Evolutionary conservation across 495 filamentous ascomycete genomes (phyloP).

Genomic region (Podospora tetraspora): DNA sequence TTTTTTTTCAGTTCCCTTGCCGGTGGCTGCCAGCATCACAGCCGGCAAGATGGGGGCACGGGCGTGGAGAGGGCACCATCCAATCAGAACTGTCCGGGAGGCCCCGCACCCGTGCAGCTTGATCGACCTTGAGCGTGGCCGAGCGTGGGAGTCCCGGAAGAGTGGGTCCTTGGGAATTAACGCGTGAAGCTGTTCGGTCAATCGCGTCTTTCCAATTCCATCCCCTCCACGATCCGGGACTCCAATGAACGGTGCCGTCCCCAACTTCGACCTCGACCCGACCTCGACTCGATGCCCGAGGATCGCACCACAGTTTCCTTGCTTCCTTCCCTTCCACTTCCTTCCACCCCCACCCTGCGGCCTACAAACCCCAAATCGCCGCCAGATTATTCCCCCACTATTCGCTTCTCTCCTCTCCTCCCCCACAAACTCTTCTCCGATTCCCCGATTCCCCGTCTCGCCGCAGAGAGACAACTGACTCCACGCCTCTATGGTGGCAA

Average conservation of each 20-base stretch:
- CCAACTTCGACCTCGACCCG: neutral
- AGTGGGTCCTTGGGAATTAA: neutral
- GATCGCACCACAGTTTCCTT: neutral
- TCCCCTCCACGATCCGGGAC: neutral
- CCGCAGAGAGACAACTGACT: no score
- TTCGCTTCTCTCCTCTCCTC: neutral
- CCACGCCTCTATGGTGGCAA: neutral
- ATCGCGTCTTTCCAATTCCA: neutral
- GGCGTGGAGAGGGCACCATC: neutral
- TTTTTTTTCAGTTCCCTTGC: neutral
- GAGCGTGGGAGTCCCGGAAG: neutral
- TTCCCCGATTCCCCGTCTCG: no score
- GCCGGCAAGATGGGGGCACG: neutral
- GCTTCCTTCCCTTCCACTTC: neutral
- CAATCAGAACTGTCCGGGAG: neutral
- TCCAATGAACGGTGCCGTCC: neutral
- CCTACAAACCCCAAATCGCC: neutral
- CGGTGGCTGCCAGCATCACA: neutral
- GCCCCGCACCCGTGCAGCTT: neutral
- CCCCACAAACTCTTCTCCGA: neutral
- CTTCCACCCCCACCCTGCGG: no score
- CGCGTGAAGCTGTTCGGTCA: neutral
- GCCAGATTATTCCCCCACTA: neutral
- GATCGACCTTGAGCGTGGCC: neutral
- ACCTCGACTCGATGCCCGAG: neutral